Percentiles rank a stretch among this genome's conserved stretches.
These are phyloP conservation scores for Paraphaeosphaeria minitans DNA, from an alignment of 2,329 filamentous ascomycete species.

Conservation along the genomic window DNA sequence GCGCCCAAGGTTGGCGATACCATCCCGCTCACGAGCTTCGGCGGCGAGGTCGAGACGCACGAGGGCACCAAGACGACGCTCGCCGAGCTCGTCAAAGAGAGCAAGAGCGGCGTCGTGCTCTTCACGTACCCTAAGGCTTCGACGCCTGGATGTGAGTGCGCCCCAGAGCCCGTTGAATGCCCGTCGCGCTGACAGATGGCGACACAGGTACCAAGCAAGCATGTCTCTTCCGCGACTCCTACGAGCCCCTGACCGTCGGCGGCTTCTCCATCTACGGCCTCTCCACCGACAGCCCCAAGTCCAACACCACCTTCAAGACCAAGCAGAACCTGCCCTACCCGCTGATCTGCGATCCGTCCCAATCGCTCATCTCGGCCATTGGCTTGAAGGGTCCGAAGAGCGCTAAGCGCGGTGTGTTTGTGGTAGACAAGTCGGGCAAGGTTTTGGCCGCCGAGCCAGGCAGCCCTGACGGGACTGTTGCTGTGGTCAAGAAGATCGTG, in stretches of 20 bases:
- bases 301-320: slow-evolving; percentile 89
- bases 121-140: slow-evolving; percentile 97
- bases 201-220: slow-evolving; percentile 85
- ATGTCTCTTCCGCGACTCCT: slow-evolving; percentile 89
- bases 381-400: slow-evolving; percentile 82
- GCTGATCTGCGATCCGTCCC: slow-evolving; percentile 80
- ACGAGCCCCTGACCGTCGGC: slow-evolving; percentile 73
- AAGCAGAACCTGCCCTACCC: slow-evolving; percentile 90
- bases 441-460: slow-evolving; percentile 76
- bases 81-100: slow-evolving; percentile 79
- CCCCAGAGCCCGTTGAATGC: slow-evolving; percentile 1
- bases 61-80: slow-evolving; percentile 81
- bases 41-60: slow-evolving; percentile 79
- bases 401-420: slow-evolving; percentile 85
- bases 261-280: slow-evolving; percentile 90
- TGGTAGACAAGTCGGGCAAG: slow-evolving; percentile 80
- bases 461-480: slow-evolving; percentile 76
- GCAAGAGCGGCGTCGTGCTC: slow-evolving; percentile 83
- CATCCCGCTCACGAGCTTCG: slow-evolving; percentile 61
- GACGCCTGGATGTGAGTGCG: slow-evolving; percentile 84
- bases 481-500: slow-evolving; percentile 73
- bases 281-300: slow-evolving; percentile 83
- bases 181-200: slow-evolving; percentile 17
- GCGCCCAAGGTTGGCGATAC: slow-evolving; percentile 55
- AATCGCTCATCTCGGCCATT: slow-evolving; percentile 79